Percentiles rank a stretch among this genome's conserved stretches.
Conservation (phyloP, 495 filamentous ascomycete species). For the Aspergillus sclerotiicarbonarius region DNA sequence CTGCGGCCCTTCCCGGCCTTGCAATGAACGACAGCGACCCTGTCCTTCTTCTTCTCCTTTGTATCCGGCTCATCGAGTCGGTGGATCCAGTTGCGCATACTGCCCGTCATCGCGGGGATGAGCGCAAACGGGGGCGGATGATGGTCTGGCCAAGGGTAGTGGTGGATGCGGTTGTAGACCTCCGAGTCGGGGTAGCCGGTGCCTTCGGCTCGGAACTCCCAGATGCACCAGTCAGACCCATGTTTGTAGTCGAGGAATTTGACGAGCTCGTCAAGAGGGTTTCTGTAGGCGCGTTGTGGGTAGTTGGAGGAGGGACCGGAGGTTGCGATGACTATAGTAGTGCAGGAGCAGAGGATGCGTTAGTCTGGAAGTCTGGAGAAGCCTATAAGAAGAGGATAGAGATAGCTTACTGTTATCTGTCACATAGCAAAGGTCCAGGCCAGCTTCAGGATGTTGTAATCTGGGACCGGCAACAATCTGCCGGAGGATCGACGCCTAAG, state of each 20-base stretch:
- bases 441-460: constrained; percentile 76
- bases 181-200: constrained; percentile 91
- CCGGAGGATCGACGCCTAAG: constrained; percentile 64
- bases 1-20: constrained; percentile 95
- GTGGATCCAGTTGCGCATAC: constrained; percentile 83
- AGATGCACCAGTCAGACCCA: constrained; percentile 81
- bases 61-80: constrained; percentile 39
- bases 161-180: constrained; percentile 76
- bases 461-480: constrained; percentile 80
- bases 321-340: constrained; percentile 58
- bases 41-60: constrained; percentile 29
- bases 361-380: constrained; percentile 1
- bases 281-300: constrained; percentile 87
- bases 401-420: constrained; percentile 62
- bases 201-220: constrained; percentile 96
- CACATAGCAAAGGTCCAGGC: constrained; percentile 94
- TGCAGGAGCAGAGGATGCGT: background rate
- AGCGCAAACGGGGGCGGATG: constrained; percentile 91
- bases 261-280: constrained; percentile 81
- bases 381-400: background rate
- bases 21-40: constrained; percentile 91
- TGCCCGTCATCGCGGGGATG: constrained; percentile 81
- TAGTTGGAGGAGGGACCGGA: constrained; percentile 87
- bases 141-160: constrained; percentile 96
- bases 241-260: constrained; percentile 84